A percentile compares a stretch with the other conserved stretches of the same genome.
Evolutionary conservation across 345 rosid species (phyloP).

Genomic region (Gossypium anomalum): DNA sequence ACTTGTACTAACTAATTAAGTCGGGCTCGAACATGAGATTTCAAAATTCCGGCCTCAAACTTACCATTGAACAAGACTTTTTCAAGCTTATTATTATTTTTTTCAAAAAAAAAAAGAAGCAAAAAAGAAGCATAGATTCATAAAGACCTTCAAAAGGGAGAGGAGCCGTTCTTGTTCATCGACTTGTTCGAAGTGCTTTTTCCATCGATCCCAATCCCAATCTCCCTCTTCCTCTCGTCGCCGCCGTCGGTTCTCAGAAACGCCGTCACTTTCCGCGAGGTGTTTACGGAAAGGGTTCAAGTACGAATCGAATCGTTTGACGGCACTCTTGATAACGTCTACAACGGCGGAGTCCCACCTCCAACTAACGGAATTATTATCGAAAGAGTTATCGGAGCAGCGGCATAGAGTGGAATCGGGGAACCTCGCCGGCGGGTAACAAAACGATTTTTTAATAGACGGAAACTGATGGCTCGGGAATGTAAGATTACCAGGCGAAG

Average conservation of each 20-base stretch:
- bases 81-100: too few relatives aligned
- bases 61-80: too few relatives aligned
- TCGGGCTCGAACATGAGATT: too few relatives aligned
- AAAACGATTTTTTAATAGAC: conserved; percentile 30
- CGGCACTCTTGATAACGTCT: conserved; percentile 41
- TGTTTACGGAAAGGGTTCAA: conserved; percentile 29
- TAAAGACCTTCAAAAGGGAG: conserved; percentile 63
- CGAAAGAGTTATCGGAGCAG: conserved; percentile 39
- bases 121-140: neutral
- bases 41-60: too few relatives aligned
- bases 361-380: conserved; percentile 21
- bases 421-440: conserved; percentile 29
- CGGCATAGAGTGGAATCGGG: conserved; percentile 43
- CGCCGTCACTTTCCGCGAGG: neutral
- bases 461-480: conserved; percentile 31
- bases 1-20: too few relatives aligned
- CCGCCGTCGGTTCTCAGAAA: neutral
- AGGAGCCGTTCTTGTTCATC: conserved; percentile 80
- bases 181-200: conserved; percentile 66
- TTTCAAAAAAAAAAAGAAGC: neutral
- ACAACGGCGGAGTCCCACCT: conserved; percentile 63
- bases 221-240: conserved; percentile 25
- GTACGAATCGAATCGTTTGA: conserved; percentile 53
- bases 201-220: conserved; percentile 96
- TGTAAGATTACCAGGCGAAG: conserved; percentile 41